Evolutionary conservation across 805 yeast species (phyloP).

Genomic region (Barnettozyma californica): DNA sequence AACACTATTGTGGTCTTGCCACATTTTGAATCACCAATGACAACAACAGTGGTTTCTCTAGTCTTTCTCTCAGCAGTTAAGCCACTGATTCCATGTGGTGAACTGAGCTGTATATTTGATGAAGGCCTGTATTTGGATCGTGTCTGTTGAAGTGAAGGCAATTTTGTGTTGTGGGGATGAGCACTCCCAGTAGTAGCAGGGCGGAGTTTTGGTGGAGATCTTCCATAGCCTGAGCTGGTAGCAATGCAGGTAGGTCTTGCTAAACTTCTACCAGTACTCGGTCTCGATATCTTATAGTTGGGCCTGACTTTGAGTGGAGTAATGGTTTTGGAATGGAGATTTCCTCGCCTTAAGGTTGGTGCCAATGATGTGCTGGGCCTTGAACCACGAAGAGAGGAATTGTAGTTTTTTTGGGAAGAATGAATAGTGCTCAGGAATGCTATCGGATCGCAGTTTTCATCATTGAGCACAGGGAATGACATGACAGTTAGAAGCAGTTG

Average conservation of each 20-base stretch:
- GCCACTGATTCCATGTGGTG: neutral
- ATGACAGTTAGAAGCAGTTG: neutral
- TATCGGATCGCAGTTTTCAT: slow-evolving; percentile 7
- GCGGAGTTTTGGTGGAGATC: neutral
- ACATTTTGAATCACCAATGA: slow-evolving; percentile 26
- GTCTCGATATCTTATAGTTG: neutral
- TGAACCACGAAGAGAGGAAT: neutral
- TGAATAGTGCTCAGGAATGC: neutral
- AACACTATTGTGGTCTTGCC: slow-evolving; percentile 24
- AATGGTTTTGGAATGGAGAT: slow-evolving; percentile 1
- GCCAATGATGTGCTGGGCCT: slow-evolving; percentile 5
- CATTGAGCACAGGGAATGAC: neutral
- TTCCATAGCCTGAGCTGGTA: neutral
- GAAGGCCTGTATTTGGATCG: neutral
- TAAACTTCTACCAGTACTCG: neutral
- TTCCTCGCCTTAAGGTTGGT: slow-evolving; percentile 10
- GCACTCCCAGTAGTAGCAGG: neutral
- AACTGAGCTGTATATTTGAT: neutral
- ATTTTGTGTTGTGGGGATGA: neutral
- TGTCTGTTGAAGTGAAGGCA: neutral
- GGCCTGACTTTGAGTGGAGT: slow-evolving; percentile 1
- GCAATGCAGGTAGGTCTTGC: neutral
- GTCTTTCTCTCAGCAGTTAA: neutral
- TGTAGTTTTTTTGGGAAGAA: neutral
- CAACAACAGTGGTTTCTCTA: slow-evolving; percentile 10